Conservation (phyloP, 2,329 filamentous ascomycete species). For the Raffaelea deltoideospora region DNA sequence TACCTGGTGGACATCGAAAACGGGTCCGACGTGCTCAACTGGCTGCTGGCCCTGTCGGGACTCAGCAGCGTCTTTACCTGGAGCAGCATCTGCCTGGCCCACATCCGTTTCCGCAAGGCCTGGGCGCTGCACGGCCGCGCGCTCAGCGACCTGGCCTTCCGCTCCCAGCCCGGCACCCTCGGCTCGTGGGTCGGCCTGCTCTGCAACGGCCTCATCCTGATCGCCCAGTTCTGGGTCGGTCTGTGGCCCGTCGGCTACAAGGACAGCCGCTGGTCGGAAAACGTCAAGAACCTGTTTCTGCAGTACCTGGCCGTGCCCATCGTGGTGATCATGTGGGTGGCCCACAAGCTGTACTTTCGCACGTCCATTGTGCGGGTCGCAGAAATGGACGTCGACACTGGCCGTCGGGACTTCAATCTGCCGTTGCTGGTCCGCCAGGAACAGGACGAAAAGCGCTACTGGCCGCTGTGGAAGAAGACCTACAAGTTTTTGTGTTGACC, state of each 20-base stretch:
- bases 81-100: slow-evolving; percentile 74
- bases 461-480: slow-evolving; percentile 62
- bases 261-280: slow-evolving; percentile 23
- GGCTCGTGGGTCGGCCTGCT: slow-evolving; percentile 70
- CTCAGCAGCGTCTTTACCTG: slow-evolving; percentile 66
- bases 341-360: slow-evolving; percentile 60
- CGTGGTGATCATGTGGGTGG: slow-evolving; percentile 50
- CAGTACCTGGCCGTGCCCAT: slow-evolving; percentile 57
- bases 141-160: slow-evolving; percentile 68
- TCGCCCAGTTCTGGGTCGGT: slow-evolving; percentile 80
- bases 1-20: slow-evolving; percentile 56
- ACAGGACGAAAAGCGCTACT: slow-evolving; percentile 51
- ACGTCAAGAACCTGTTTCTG: slow-evolving; percentile 56
- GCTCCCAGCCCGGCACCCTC: slow-evolving; percentile 58
- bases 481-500: slow-evolving; percentile 58
- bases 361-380: slow-evolving; percentile 51
- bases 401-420: slow-evolving; percentile 71
- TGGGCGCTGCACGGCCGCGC: slow-evolving; percentile 56
- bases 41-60: slow-evolving; percentile 64
- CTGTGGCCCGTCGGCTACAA: slow-evolving; percentile 55
- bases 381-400: slow-evolving; percentile 80
- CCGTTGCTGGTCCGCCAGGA: slow-evolving; percentile 68
- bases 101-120: slow-evolving; percentile 80
- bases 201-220: slow-evolving; percentile 61
- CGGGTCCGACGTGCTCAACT: slow-evolving; percentile 53